These are phyloP conservation scores for Lasiosphaeria hispida DNA, from an alignment of 495 filamentous ascomycete genomes.

Conservation along the genomic window DNA sequence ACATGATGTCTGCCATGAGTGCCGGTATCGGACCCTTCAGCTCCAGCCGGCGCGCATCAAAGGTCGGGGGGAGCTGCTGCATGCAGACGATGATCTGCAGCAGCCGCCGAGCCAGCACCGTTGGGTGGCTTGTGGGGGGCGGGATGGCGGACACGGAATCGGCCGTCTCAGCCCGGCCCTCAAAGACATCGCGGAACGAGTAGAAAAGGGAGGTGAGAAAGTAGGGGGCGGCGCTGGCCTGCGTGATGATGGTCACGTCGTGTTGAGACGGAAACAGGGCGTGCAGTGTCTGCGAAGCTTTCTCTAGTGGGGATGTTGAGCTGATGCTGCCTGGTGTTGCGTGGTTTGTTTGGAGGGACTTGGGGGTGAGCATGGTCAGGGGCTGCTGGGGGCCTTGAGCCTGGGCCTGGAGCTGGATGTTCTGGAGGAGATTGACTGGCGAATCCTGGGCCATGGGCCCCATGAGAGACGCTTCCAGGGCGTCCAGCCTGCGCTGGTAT, in stretches of 20 bases:
- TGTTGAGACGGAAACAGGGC: conserved; percentile 41
- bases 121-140: conserved; percentile 40
- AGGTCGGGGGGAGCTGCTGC: conserved; percentile 39
- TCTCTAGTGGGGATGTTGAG: conserved; percentile 15
- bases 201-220: conserved; percentile 33
- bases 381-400: conserved; percentile 1
- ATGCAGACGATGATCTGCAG: conserved; percentile 49
- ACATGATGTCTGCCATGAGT: conserved; percentile 36
- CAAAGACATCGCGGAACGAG: conserved; percentile 23
- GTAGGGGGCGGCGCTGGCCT: conserved; percentile 26
- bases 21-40: conserved; percentile 30
- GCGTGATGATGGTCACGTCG: conserved; percentile 34
- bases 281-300: conserved; percentile 30
- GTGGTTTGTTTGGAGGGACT: conserved; percentile 20
- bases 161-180: conserved; percentile 23
- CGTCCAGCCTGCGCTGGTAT: conserved; percentile 15
- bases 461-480: conserved; percentile 1
- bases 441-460: conserved; percentile 14
- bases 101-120: conserved; percentile 43
- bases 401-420: too few relatives aligned
- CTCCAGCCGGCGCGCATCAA: conserved; percentile 26
- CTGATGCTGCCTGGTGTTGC: conserved; percentile 5
- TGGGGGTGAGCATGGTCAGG: conserved; percentile 23
- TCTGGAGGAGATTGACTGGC: conserved; percentile 20
- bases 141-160: conserved; percentile 31